Evolutionary conservation across 2,329 filamentous ascomycete species (phyloP).

Genomic region (Colletotrichum horii): DNA sequence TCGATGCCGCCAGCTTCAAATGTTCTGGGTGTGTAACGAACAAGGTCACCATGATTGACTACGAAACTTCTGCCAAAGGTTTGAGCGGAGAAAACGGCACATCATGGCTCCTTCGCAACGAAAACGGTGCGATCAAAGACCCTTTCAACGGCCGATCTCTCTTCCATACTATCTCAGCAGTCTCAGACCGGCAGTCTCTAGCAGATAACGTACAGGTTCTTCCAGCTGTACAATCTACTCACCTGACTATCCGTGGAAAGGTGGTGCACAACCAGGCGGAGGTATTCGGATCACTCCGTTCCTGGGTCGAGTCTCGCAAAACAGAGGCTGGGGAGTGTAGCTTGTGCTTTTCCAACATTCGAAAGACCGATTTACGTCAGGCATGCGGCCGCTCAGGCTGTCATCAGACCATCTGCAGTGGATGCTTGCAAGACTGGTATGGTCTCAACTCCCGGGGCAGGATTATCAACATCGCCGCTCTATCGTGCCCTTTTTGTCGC

Average conservation of each 20-base stretch:
- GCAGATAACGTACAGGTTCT: constrained; percentile 41
- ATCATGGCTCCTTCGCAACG: constrained; percentile 49
- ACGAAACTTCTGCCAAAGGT: constrained; percentile 39
- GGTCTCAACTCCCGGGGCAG: constrained; percentile 46
- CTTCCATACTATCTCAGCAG: constrained; percentile 39
- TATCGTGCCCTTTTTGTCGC: constrained; percentile 56
- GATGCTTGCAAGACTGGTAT: constrained; percentile 50
- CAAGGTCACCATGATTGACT: constrained; percentile 37
- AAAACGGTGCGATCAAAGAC: constrained; percentile 34
- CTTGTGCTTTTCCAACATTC: constrained; percentile 47
- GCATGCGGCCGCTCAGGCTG: constrained; percentile 53
- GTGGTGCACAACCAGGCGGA: constrained; percentile 43
- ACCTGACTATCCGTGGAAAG: constrained; percentile 42
- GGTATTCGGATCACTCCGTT: constrained; percentile 37
- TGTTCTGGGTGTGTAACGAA: constrained; percentile 46
- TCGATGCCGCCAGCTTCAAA: constrained; percentile 35
- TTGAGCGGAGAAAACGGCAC: constrained; percentile 46
- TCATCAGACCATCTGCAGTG: constrained; percentile 44
- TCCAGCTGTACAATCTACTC: constrained; percentile 18
- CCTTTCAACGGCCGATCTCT: constrained; percentile 45
- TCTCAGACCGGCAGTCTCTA: constrained; percentile 36
- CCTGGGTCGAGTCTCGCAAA: constrained; percentile 41
- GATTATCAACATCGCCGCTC: constrained; percentile 52
- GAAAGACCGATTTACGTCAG: constrained; percentile 39
- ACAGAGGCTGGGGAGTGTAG: constrained; percentile 45